Conservation (phyloP, 192 early-diverging fungal genomes). For the Spizellomyces sp. region DNA sequence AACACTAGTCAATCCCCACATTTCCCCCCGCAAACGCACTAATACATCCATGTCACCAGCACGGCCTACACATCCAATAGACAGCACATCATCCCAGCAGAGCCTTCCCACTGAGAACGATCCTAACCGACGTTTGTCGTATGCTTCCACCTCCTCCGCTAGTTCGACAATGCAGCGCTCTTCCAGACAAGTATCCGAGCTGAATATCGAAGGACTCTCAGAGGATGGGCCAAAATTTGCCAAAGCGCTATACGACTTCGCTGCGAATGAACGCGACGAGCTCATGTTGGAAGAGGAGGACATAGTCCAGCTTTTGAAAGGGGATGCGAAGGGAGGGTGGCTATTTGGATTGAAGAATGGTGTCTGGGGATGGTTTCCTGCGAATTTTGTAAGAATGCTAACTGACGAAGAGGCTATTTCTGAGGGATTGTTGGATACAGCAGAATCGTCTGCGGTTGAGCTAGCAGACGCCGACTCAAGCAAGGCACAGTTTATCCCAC, state of each 20-base stretch:
- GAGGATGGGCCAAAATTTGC: slow-evolving; percentile 24
- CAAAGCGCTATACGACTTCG: slow-evolving; percentile 46
- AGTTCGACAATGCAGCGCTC: too few species aligned
- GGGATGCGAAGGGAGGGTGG: slow-evolving; percentile 29
- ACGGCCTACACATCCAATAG: too few species aligned
- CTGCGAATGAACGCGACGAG: slow-evolving; percentile 37
- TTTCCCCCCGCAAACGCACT: too few species aligned
- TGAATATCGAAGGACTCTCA: too few species aligned
- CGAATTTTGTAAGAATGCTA: slow-evolving; percentile 35
- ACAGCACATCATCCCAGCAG: too few species aligned
- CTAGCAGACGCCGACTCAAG: not conserved
- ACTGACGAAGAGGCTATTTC: slow-evolving; percentile 30
- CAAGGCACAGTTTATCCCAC: not conserved
- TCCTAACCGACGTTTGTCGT: too few species aligned
- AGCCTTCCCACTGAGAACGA: too few species aligned
- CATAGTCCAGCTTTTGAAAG: slow-evolving; percentile 27
- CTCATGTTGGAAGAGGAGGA: slow-evolving; percentile 46
- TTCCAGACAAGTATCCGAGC: too few species aligned
- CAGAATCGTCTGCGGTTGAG: not conserved
- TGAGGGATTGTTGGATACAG: slow-evolving; percentile 16
- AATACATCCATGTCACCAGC: too few species aligned
- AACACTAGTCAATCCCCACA: too few species aligned
- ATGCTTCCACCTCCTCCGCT: too few species aligned
- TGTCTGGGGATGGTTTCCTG: slow-evolving; percentile 48
- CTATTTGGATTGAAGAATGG: slow-evolving; percentile 46